Evolutionary conservation across 768 basidiomycete genomes (phyloP), one percentile per base, ranked within the genome.

Genomic region (Auricularia cornea): DNA sequence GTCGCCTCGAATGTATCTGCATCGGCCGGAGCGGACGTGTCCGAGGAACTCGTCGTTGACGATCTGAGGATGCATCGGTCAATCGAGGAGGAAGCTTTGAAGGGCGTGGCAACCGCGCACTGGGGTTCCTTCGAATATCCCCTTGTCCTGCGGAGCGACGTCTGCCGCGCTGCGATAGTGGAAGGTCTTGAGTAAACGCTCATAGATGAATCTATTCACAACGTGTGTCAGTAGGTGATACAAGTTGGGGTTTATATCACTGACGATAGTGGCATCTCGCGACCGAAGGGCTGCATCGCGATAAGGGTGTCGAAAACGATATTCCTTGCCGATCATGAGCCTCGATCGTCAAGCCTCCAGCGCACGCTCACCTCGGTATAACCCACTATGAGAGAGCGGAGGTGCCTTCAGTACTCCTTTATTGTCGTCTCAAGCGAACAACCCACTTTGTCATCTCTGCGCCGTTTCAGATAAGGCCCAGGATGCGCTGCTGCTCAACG

Each of bases 11-110:
- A 81, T 68, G 67, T 84, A 83, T n/a, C 69, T 63, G 66, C 80
- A 79, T 30, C 71, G 66, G 2, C 79, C 79, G 1, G 64, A 64
- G 48, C 79, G 78, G 33, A 83, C 76, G 59, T 81, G 78, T 0
- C 69, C 57, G 6, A 84, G 73, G 66, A 84, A 83, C 18, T 74
- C 78, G 67, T 83, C 79, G 68, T 84, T 84, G 20, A 83, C 81
- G 33, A 83, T 74, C 77, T 79, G n/a, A n/a, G n/a, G n/a, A n/a
- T n/a, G 40, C 52, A 5, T 18, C n/a, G 35, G 35, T 38, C 35
- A 8, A 38, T 8, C 16, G 3, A 38, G 35, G 35, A 38, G 35
- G 35, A 38, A 10, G 1, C 1, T 8, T 10, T 38, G 35, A 48
- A 63, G 41, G 51, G 18, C 35, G 4, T 20, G 2, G 44, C 16